Conservation (phyloP, 345 rosid genomes). For the Tarenaya hassleriana region DNA sequence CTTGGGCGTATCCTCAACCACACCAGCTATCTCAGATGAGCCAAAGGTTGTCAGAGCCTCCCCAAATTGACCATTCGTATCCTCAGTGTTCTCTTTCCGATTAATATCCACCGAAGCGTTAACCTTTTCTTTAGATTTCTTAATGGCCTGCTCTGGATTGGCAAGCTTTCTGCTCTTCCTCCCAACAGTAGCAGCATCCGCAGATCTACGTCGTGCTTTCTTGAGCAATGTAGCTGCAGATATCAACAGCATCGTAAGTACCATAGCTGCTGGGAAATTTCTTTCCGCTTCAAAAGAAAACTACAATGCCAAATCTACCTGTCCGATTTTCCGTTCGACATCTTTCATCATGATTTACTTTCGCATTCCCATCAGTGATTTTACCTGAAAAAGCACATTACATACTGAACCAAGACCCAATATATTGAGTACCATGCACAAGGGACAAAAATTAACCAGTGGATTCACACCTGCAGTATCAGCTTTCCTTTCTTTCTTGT, state of each 20-base stretch:
- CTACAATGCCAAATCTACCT: conserved; percentile 19
- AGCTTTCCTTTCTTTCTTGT: conserved; percentile 28
- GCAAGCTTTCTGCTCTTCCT: conserved; percentile 20
- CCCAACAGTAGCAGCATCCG: conserved; percentile 12
- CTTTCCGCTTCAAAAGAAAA: neutral
- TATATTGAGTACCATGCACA: conserved; percentile 1
- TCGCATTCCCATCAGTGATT: conserved; percentile 29
- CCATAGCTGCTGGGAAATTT: neutral
- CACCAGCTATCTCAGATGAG: conserved; percentile 26
- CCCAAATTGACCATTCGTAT: conserved; percentile 10
- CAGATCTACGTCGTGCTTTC: conserved; percentile 3
- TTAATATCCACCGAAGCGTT: conserved; percentile 10
- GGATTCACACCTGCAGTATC: conserved; percentile 34
- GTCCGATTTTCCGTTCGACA: conserved; percentile 21
- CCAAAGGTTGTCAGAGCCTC: conserved; percentile 30
- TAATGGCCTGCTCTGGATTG: conserved; percentile 15
- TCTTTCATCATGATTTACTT: conserved; percentile 19
- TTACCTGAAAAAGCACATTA: conserved; percentile 30
- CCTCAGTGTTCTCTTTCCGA: conserved; percentile 12
- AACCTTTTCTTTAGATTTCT: conserved; percentile 18
- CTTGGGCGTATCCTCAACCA: conserved; percentile 28
- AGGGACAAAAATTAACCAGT: conserved; percentile 14
- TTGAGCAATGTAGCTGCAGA: conserved; percentile 22
- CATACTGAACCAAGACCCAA: conserved; percentile 5
- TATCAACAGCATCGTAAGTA: neutral